These are phyloP conservation scores for Pichia thaimueangensis DNA, from an alignment of 805 yeast genomes.

Conservation along the genomic window DNA sequence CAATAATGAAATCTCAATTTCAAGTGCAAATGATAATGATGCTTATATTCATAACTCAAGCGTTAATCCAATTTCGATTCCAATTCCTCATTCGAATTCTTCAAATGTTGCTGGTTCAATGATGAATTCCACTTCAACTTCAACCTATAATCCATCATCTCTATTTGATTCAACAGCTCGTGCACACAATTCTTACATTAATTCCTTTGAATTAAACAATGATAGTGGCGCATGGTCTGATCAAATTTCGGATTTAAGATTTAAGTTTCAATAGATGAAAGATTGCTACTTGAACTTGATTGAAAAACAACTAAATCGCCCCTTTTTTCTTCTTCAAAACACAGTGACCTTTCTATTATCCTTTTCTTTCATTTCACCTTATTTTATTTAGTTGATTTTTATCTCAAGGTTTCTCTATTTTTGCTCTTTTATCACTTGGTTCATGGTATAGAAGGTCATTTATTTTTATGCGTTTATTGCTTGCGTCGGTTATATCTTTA, in stretches of 20 bases:
- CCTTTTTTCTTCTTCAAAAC: no score
- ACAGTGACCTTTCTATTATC: background rate
- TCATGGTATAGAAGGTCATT: no score
- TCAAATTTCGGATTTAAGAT: constrained; percentile 9
- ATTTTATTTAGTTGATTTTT: no score
- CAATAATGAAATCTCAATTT: no score
- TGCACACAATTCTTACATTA: constrained; percentile 8
- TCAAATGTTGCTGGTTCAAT: constrained; percentile 10
- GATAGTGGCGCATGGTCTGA: constrained; percentile 5
- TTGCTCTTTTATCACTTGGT: no score
- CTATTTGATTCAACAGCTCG: constrained; percentile 12
- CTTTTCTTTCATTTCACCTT: background rate
- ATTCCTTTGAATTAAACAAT: constrained; percentile 10
- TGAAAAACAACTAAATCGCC: no score
- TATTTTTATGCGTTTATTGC: no score
- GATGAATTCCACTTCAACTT: constrained; percentile 7
- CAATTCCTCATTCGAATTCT: background rate
- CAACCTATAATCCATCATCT: constrained; percentile 12
- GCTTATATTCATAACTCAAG: constrained; percentile 6
- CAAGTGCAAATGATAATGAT: background rate
- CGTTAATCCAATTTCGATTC: constrained; percentile 15
- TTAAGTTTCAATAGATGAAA: constrained; percentile 4
- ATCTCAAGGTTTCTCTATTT: no score
- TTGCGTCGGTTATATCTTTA: no score
- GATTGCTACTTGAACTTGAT: no score